Percentiles rank a stretch among this genome's conserved stretches.
phyloP scores from a whole-genome alignment of 495 filamentous ascomycete genomes.

The Neurospora hispaniola region DNA sequence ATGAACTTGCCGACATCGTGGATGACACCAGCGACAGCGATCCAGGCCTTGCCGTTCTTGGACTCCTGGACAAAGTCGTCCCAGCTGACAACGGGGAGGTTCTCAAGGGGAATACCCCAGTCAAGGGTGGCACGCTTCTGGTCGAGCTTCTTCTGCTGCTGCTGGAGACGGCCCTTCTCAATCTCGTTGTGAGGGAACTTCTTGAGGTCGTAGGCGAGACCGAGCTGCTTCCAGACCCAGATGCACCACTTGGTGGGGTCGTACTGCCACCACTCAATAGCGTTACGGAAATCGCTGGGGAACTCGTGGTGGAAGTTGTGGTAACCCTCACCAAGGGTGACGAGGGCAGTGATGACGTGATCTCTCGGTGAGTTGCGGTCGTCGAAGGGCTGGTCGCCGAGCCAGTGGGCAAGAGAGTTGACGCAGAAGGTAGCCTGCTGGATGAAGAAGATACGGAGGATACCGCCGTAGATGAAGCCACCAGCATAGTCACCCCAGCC shows the following conservation, averaged over 20 bases:
- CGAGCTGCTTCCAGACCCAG: slow-evolving; percentile 87
- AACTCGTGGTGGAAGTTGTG: slow-evolving; percentile 99
- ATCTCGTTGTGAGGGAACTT: slow-evolving; percentile 97
- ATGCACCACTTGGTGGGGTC: slow-evolving; percentile 99
- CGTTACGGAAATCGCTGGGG: slow-evolving; percentile 97
- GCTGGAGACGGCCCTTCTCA: slow-evolving; percentile 95
- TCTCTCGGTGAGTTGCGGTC: slow-evolving; percentile 98
- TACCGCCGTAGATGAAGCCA: slow-evolving; percentile 90
- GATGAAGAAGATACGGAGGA: slow-evolving; percentile 86
- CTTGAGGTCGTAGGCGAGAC: slow-evolving; percentile 91
- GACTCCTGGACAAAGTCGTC: slow-evolving; percentile 86
- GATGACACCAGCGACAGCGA: slow-evolving; percentile 87
- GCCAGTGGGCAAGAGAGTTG: slow-evolving; percentile 98
- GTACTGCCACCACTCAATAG: slow-evolving; percentile 96
- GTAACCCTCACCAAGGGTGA: slow-evolving; percentile 96
- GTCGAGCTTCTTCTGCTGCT: slow-evolving; percentile 98
- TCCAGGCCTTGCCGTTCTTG: slow-evolving; percentile 68
- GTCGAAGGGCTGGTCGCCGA: slow-evolving; percentile 97
- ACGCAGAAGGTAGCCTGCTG: slow-evolving; percentile 99
- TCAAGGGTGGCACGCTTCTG: slow-evolving; percentile 85
- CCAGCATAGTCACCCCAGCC: slow-evolving; percentile 85
- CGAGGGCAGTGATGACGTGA: slow-evolving; percentile 88
- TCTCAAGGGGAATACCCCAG: slow-evolving; percentile 91
- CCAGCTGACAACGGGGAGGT: slow-evolving; percentile 92
- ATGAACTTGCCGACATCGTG: slow-evolving; percentile 94